Evolutionary conservation across 2,329 filamentous ascomycete genomes (phyloP).

Genomic region (Chaetothyriales sp.): DNA sequence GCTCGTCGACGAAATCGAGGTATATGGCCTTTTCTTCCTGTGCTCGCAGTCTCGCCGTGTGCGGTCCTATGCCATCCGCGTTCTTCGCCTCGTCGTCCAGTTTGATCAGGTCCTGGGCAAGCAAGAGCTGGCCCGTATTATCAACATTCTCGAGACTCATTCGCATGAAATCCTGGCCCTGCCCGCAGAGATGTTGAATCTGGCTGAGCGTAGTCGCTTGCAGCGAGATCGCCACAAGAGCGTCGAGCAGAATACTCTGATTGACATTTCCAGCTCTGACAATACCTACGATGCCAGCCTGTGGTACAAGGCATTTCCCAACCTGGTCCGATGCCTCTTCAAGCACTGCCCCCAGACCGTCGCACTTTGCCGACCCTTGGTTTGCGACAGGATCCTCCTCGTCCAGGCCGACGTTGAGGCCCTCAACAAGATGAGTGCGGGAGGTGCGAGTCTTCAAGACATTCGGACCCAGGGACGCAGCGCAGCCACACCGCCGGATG

Average conservation of each 20-base stretch:
- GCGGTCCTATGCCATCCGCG: constrained; percentile 77
- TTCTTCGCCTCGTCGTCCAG: constrained; percentile 79
- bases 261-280: constrained; percentile 91
- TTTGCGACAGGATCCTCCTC: constrained; percentile 81
- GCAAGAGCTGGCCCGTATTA: constrained; percentile 61
- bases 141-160: constrained; percentile 81
- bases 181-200: constrained; percentile 77
- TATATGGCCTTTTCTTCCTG: constrained; percentile 89
- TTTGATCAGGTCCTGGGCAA: constrained; percentile 83
- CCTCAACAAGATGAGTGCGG: constrained; percentile 54
- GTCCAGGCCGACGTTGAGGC: constrained; percentile 76
- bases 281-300: constrained; percentile 85
- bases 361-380: constrained; percentile 74
- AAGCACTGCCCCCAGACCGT: constrained; percentile 86
- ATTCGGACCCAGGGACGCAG: constrained; percentile 35
- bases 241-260: constrained; percentile 68
- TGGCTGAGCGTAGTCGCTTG: constrained; percentile 81
- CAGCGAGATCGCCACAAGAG: constrained; percentile 79
- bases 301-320: constrained; percentile 97
- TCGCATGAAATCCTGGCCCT: constrained; percentile 80
- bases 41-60: constrained; percentile 90
- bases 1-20: constrained; percentile 92
- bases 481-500: constrained; percentile 59
- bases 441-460: constrained; percentile 23
- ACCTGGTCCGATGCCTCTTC: constrained; percentile 77